A percentile compares a stretch with the other conserved stretches of the same genome.
Evolutionary conservation across 2,329 filamentous ascomycete genomes (phyloP).

Genomic region (Ciborinia camelliae): DNA sequence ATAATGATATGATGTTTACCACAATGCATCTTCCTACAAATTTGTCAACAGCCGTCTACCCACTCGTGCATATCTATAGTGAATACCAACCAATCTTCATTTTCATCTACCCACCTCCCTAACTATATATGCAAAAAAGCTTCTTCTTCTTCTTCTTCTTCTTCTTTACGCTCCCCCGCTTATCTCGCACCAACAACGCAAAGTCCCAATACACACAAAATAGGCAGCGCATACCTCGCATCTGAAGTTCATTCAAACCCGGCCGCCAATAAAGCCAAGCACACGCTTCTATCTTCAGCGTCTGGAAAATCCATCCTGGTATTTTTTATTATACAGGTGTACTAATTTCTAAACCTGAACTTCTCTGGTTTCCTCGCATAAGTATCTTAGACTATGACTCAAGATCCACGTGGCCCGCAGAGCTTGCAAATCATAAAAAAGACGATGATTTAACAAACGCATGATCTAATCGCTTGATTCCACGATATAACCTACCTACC

Average conservation of each 20-base stretch:
- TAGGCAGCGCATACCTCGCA: conserved; percentile 37
- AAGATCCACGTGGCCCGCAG: conserved; percentile 33
- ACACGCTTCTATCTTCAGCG: conserved; percentile 29
- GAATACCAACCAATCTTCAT: conserved; percentile 30
- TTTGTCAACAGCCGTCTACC: conserved; percentile 38
- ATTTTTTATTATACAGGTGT: conserved; percentile 32
- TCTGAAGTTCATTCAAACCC: conserved; percentile 33
- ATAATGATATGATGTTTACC: no score
- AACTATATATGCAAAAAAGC: conserved; percentile 31
- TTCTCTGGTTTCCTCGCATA: conserved; percentile 26
- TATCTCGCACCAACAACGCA: conserved; percentile 24
- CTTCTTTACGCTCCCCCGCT: no score
- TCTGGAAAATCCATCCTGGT: conserved; percentile 31
- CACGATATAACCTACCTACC: neutral
- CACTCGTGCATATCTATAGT: conserved; percentile 35
- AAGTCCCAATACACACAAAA: conserved; percentile 26
- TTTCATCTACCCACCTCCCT: conserved; percentile 28
- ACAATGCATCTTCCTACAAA: conserved; percentile 38
- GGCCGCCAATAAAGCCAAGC: conserved; percentile 33
- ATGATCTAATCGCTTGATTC: conserved; percentile 1
- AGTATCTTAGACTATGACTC: conserved; percentile 25
- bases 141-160: no score
- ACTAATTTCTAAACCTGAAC: conserved; percentile 29
- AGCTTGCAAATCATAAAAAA: conserved; percentile 20
- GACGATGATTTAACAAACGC: no score